Evolutionary conservation across 2,329 filamentous ascomycete species (phyloP), one percentile per base, ranked within the genome.

Genomic region (Lasiodiplodia citricola): DNA sequence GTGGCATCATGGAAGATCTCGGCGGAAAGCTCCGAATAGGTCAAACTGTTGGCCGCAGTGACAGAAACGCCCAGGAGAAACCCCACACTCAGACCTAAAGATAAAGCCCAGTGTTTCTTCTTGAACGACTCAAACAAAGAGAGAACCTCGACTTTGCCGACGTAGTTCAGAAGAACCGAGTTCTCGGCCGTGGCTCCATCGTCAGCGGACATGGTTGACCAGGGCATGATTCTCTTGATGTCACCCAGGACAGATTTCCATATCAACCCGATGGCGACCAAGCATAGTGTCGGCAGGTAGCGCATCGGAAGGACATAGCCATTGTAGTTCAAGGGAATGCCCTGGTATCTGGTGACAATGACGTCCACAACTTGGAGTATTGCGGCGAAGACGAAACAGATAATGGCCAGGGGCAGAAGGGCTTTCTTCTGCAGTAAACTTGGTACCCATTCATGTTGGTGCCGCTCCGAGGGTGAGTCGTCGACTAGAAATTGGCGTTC

Each of bases 241-340:
- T 56, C 54, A 13, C 54, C 54, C 7, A 56, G n/a, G 25, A 56
- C n/a, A 31, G 16, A 56, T 37, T 56, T 56, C 54, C 54, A 56
- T 14, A 56, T 18, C n/a, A 56, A 56, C 16, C 54, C 54, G 16
- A 56, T 25, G 6, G 54, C 16, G 1, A 56, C 54, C n/a, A 25
- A 1, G 16, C 23, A 56, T 2, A 56, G 16, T 4, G 54, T 56
- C 7, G 54, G 54, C 7, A 56, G 23, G 54, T 56, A 56, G 21
- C 54, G 23, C 31, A 31, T 14, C 5, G 25, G 21, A 31, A 28
- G 2, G 16, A 56, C 54, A 2, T 25, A n/a, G 2, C 10, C 14
- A 25, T 18, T 18, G 2, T 56, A 1, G 23, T 56, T 13, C n/a
- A 25, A 13, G 16, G 54, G 2, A 25, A 56, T 56, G 1, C 54